A percentile compares a stretch with the other conserved stretches of the same genome.
These are phyloP conservation scores for Darksidea phi DNA, from an alignment of 495 filamentous ascomycete genomes.

Conservation along the genomic window DNA sequence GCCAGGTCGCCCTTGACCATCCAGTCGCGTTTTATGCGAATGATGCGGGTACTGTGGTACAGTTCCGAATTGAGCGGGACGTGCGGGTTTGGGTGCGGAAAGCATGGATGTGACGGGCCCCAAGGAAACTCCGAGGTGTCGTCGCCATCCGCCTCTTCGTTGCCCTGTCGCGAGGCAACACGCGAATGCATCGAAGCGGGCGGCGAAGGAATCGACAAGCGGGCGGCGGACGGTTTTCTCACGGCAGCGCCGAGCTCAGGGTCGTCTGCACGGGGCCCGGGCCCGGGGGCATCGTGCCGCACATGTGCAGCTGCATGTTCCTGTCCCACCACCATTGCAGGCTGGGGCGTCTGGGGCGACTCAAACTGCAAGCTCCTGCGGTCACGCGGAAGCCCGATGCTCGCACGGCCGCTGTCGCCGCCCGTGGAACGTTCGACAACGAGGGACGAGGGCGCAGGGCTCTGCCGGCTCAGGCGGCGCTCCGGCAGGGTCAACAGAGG, in stretches of 20 bases:
- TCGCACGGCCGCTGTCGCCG: conserved; percentile 56
- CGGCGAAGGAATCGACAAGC: conserved; percentile 36
- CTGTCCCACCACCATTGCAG: conserved; percentile 15
- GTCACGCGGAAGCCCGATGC: conserved; percentile 66
- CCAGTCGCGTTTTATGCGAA: conserved; percentile 89
- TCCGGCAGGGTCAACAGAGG: conserved; percentile 70
- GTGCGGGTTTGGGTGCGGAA: conserved; percentile 88
- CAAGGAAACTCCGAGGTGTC: conserved; percentile 58
- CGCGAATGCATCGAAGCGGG: conserved; percentile 30
- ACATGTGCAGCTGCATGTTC: conserved; percentile 9
- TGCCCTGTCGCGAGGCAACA: conserved; percentile 39
- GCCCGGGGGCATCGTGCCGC: conserved; percentile 19
- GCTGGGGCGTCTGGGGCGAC: conserved; percentile 22
- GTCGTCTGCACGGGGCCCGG: conserved; percentile 22
- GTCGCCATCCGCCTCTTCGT: conserved; percentile 47
- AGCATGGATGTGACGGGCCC: conserved; percentile 89
- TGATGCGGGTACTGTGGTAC: conserved; percentile 76
- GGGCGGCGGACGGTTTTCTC: conserved; percentile 7
- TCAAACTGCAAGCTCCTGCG: conserved; percentile 41
- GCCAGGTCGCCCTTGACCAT: conserved; percentile 86
- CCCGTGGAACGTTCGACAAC: conserved; percentile 63
- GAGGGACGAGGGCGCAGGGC: conserved; percentile 55
- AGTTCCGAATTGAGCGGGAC: conserved; percentile 74
- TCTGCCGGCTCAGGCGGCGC: conserved; percentile 58
- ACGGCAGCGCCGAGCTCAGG: conserved; percentile 22